Evolutionary conservation across 768 basidiomycete genomes (phyloP).

Genomic region (Gyrodon lividus): DNA sequence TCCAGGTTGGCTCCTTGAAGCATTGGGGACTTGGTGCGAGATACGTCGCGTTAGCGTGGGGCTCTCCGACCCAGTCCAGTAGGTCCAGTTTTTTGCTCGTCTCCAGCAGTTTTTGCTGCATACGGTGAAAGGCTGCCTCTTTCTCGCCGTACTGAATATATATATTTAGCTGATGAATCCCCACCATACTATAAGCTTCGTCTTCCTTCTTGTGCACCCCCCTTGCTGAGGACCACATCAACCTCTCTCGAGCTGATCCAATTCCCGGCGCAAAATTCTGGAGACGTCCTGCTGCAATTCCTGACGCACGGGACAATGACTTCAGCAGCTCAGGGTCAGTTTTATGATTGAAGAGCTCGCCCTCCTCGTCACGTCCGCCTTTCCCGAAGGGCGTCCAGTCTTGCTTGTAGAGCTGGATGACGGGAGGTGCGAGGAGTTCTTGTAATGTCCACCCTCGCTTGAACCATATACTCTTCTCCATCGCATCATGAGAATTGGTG

Average conservation of each 20-base stretch:
- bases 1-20: background rate
- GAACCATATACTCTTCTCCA: constrained; percentile 1
- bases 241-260: background rate
- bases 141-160: constrained; percentile 10
- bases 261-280: background rate
- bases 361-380: background rate
- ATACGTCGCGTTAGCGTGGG: background rate
- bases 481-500: background rate
- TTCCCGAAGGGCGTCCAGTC: background rate
- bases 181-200: constrained; percentile 4
- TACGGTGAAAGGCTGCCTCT: constrained; percentile 10
- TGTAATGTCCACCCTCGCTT: constrained; percentile 1
- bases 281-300: background rate
- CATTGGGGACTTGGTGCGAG: background rate
- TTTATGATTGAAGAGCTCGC: background rate
- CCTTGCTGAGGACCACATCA: constrained; percentile 6
- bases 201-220: background rate
- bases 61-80: constrained; percentile 2
- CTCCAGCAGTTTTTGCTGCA: constrained; percentile 8
- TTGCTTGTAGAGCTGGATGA: constrained; percentile 4
- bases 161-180: background rate
- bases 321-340: background rate
- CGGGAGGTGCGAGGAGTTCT: constrained; percentile 4
- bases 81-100: background rate
- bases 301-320: background rate